Base-by-base conservation (phyloP, 768 basidiomycete species). In the Sporobolomyces roseus region DNA sequence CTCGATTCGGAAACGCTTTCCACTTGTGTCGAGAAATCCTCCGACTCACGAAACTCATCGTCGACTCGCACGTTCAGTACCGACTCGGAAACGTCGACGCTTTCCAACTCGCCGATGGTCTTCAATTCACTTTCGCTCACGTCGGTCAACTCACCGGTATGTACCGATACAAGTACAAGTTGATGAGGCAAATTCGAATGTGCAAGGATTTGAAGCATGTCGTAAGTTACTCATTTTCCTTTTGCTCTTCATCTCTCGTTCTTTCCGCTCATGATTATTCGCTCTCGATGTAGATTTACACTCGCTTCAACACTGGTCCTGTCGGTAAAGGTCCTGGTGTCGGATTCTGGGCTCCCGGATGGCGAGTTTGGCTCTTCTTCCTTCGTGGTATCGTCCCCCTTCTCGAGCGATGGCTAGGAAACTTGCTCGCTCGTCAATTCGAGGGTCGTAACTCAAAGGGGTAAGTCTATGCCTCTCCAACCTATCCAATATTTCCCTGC, bases 91-190 rank as follows among this genome's bases (percentile, higher is more conserved):
- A 98, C 73, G 91, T 98, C 35, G 96, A 99, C 75, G 96, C 93
- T 2, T 99, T 99, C 85, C 96, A 99, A 79, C 86, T 99, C 55
- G 96, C 96, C 23, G 96, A 99, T 73, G 96, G 96, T 1, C 82
- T 99, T 29, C 96, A 99, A 78, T 99, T 98, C 79, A 94, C 92
- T 76, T 98, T 98, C 75, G 89, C 85, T 2, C 96, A 99, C 77
- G 91, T 99, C 65, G 96, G 96, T 77, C 94, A 96, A 32, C 81
- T 99, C 74, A 99, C 96, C 6, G 96, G 96, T 75, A 99, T 99
- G 96, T 99, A 99, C 81, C 87, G 94, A 33, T 98, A 97, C 83
- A 97, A 98, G 83, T 99, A 99, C 83, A 98, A 98, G 91, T 83
- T 99, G 69, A 99, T 99, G 96, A 85, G 91, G 77, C 96, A 99